A percentile compares a stretch with the other conserved stretches of the same genome.
Evolutionary conservation across 2,329 filamentous ascomycete genomes (phyloP).

Genomic region (Penicillium glabrum): DNA sequence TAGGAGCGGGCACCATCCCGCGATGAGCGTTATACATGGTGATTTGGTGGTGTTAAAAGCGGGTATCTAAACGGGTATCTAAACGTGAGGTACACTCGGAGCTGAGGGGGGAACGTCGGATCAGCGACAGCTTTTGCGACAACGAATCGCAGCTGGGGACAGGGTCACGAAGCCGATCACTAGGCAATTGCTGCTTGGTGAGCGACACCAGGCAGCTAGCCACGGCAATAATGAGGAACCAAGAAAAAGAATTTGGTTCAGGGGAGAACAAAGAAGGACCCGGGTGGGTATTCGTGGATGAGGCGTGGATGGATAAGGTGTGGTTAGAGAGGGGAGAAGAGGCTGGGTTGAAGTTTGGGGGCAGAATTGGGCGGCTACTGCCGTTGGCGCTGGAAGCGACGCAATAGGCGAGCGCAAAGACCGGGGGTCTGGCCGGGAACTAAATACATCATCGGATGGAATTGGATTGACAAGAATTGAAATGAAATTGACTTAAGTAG

Average conservation of each 20-base stretch:
- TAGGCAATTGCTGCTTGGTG: slow-evolving; percentile 25
- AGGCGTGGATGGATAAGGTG: not conserved
- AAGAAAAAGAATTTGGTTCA: not conserved
- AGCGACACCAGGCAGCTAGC: slow-evolving; percentile 24
- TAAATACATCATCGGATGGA: not conserved
- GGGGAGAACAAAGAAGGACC: not conserved
- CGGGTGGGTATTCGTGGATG: not conserved
- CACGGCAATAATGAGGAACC: slow-evolving; percentile 13
- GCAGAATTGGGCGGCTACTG: slow-evolving; percentile 4
- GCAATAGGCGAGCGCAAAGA: slow-evolving; percentile 4
- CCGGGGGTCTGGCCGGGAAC: not conserved
- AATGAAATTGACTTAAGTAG: no score
- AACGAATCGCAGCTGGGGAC: slow-evolving; percentile 7
- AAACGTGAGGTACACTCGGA: not conserved
- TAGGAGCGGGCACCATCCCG: slow-evolving; percentile 71
- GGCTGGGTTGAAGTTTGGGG: slow-evolving; percentile 25
- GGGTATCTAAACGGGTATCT: not conserved
- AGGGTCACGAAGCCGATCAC: slow-evolving; percentile 13
- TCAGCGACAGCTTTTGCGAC: slow-evolving; percentile 16
- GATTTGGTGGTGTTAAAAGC: not conserved
- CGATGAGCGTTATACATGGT: slow-evolving; percentile 86
- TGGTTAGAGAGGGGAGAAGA: slow-evolving; percentile 14
- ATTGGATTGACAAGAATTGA: not conserved
- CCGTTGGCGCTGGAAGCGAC: slow-evolving; percentile 6
- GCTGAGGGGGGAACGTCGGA: not conserved